Percentiles rank a stretch among this genome's conserved stretches.
phyloP scores from a whole-genome alignment of 768 basidiomycete genomes.

The Boletus subparvulus region DNA sequence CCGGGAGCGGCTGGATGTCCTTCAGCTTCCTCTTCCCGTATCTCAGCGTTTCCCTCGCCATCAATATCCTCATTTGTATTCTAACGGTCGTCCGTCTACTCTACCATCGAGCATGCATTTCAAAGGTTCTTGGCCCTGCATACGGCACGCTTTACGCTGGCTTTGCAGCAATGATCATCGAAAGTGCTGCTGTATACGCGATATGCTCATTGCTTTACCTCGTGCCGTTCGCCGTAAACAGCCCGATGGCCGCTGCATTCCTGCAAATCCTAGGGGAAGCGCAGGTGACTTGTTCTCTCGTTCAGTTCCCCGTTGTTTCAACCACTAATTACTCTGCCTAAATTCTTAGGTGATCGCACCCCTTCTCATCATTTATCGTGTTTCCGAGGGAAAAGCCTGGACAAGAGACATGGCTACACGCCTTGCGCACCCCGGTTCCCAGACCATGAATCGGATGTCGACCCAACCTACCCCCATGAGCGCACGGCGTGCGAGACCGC shows the following conservation, averaged over 20 bases:
- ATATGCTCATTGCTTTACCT: conserved; percentile 34
- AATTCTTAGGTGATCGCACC: conserved; percentile 43
- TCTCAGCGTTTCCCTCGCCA: conserved; percentile 32
- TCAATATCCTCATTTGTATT: conserved; percentile 32
- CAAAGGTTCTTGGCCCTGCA: conserved; percentile 25
- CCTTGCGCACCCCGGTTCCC: background rate
- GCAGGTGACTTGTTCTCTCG: conserved; percentile 18
- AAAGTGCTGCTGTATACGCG: conserved; percentile 36
- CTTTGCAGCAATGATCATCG: conserved; percentile 36
- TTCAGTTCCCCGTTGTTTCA: background rate
- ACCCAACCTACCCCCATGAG: background rate
- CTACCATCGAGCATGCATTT: conserved; percentile 27
- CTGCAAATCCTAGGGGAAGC: conserved; percentile 32
- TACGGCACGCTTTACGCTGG: conserved; percentile 31
- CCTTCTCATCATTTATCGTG: conserved; percentile 48
- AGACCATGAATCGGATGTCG: background rate
- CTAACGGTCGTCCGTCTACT: conserved; percentile 34
- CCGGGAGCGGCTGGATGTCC: conserved; percentile 29
- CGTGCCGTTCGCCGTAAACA: conserved; percentile 25
- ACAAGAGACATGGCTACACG: conserved; percentile 19
- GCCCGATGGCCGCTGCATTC: conserved; percentile 28
- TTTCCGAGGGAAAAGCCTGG: conserved; percentile 48
- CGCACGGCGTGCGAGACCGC: background rate
- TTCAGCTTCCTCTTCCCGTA: conserved; percentile 34
- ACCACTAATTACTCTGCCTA: background rate